These are phyloP conservation scores for Boletellus deceptivus DNA, from an alignment of 1,284 basidiomycete species.

Conservation along the genomic window DNA sequence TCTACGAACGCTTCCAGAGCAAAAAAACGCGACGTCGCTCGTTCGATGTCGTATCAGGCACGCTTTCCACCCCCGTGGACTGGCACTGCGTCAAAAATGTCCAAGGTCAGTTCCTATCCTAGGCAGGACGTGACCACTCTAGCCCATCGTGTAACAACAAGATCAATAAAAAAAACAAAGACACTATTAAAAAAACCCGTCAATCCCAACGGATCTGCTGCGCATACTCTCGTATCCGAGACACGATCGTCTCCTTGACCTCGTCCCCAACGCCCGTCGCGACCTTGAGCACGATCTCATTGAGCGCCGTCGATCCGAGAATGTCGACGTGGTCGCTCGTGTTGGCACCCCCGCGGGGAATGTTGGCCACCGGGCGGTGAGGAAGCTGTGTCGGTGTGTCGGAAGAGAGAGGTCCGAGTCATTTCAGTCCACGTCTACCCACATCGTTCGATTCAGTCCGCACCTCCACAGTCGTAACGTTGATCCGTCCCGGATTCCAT, in stretches of 20 bases:
- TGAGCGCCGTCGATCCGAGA: constrained; percentile 83
- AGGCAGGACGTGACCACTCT: no score
- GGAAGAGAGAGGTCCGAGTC: no score
- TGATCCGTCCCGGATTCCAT: constrained; percentile 94
- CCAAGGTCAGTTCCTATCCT: no score
- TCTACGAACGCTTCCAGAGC: no score
- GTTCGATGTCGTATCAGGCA: no score
- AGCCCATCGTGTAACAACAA: no score
- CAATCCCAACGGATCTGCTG: constrained; percentile 75
- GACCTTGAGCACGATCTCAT: constrained; percentile 89
- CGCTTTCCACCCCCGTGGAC: no score
- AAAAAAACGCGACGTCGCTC: no score
- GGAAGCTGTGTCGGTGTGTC: constrained; percentile 54
- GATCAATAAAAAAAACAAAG: no score
- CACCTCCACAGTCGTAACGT: constrained; percentile 85
- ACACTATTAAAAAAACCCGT: no score
- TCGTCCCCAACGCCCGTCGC: constrained; percentile 76
- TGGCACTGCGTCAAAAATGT: no score
- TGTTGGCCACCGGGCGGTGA: constrained; percentile 76
- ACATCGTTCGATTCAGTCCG: constrained; percentile 18
- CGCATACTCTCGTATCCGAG: constrained; percentile 78
- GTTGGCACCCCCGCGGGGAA: constrained; percentile 86
- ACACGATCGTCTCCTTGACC: constrained; percentile 73
- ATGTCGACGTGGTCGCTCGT: constrained; percentile 95
- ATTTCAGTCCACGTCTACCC: no score